These are phyloP conservation scores for Zoysia matrella DNA, from an alignment of 202 grass and related monocot species.

Conservation along the genomic window DNA sequence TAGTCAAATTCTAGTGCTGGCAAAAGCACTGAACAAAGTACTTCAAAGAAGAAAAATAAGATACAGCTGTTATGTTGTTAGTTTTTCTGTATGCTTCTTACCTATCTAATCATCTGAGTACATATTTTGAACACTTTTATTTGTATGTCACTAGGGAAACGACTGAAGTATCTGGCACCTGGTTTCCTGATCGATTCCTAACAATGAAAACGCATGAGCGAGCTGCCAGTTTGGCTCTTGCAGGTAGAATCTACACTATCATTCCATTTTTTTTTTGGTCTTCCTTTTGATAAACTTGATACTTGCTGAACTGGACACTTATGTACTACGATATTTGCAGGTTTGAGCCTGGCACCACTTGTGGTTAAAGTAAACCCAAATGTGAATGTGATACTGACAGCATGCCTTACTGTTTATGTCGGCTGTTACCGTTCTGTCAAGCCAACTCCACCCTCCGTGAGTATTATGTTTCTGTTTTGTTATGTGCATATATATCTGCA, in stretches of 20 bases:
- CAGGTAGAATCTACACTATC: conserved; percentile 43
- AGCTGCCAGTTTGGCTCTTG: conserved; percentile 77
- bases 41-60: neutral
- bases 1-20: neutral
- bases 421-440: conserved; percentile 96
- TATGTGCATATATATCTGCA: conserved; percentile 3
- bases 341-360: conserved; percentile 75
- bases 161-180: neutral
- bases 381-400: conserved; percentile 67
- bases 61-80: neutral
- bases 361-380: conserved; percentile 83
- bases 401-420: conserved; percentile 58
- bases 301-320: conserved; percentile 1
- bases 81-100: neutral
- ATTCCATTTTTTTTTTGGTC: neutral
- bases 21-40: neutral
- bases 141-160: neutral
- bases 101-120: neutral
- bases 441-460: conserved; percentile 73
- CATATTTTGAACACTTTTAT: neutral
- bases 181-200: neutral
- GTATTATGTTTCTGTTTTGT: conserved; percentile 25
- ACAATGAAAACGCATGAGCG: conserved; percentile 70
- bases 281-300: neutral
- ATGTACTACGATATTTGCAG: conserved; percentile 46